Conservation (phyloP, 768 basidiomycete species). For the Psilocybe subaeruginosa region DNA sequence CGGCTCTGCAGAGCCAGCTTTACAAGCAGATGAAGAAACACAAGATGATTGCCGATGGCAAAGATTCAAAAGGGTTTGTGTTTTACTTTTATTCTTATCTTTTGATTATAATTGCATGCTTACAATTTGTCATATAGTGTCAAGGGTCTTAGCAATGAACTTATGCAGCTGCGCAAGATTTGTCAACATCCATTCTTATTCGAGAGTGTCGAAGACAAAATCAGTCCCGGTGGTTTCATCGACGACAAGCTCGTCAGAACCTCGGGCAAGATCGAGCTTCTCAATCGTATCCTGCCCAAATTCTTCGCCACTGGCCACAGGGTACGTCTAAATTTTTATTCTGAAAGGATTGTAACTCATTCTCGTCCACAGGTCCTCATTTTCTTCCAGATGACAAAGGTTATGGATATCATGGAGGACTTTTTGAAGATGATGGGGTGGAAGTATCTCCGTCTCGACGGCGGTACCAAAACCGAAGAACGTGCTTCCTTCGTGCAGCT, state of each 20-base stretch:
- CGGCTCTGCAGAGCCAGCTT: slow-evolving; percentile 85
- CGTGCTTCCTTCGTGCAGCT: slow-evolving; percentile 83
- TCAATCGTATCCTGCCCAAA: slow-evolving; percentile 92
- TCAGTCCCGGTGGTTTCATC: slow-evolving; percentile 80
- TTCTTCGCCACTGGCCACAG: slow-evolving; percentile 92
- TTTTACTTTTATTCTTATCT: not conserved
- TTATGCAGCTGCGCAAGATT: slow-evolving; percentile 98
- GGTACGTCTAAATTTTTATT: slow-evolving; percentile 40
- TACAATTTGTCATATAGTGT: slow-evolving; percentile 62
- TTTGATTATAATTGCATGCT: not conserved
- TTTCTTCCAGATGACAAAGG: slow-evolving; percentile 99
- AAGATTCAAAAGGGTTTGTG: slow-evolving; percentile 72
- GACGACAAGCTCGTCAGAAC: slow-evolving; percentile 86
- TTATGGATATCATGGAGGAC: slow-evolving; percentile 99
- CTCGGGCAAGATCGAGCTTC: slow-evolving; percentile 92
- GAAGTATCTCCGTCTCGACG: slow-evolving; percentile 92
- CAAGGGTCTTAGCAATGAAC: slow-evolving; percentile 90
- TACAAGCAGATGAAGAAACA: slow-evolving; percentile 99
- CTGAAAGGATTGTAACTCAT: not conserved
- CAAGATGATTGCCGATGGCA: slow-evolving; percentile 93
- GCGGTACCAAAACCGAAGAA: slow-evolving; percentile 95
- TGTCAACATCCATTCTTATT: slow-evolving; percentile 98
- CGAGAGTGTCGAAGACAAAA: slow-evolving; percentile 91
- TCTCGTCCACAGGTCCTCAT: slow-evolving; percentile 74
- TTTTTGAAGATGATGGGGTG: slow-evolving; percentile 87